Evolutionary conservation across 2,329 filamentous ascomycete genomes (phyloP).

Genomic region (Emydomyces testavorans): DNA sequence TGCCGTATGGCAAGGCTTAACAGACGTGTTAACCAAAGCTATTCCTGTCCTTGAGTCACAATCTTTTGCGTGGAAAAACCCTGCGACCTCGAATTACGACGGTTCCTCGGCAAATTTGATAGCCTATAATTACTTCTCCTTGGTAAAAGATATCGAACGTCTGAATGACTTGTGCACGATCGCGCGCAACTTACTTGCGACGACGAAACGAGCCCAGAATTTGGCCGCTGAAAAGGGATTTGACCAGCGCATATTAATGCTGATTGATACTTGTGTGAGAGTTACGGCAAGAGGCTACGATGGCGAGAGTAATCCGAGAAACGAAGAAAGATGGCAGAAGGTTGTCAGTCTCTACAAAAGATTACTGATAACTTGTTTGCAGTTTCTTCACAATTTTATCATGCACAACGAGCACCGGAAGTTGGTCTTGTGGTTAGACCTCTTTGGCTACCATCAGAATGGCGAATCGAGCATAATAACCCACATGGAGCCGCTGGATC

Average conservation of each 20-base stretch:
- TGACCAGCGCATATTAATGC: conserved; percentile 49
- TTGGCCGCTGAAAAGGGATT: conserved; percentile 49
- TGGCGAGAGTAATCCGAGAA: conserved; percentile 49
- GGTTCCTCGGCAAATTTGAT: conserved; percentile 51
- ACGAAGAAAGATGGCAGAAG: conserved; percentile 55
- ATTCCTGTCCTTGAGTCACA: conserved; percentile 51
- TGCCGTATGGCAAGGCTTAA: conserved; percentile 50
- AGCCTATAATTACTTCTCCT: conserved; percentile 45
- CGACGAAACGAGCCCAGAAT: conserved; percentile 51
- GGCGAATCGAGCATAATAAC: conserved; percentile 37
- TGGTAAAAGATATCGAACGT: conserved; percentile 52
- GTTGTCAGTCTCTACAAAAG: conserved; percentile 56
- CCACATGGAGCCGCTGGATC: conserved; percentile 34
- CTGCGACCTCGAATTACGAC: conserved; percentile 45
- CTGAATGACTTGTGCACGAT: conserved; percentile 52
- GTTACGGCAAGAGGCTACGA: conserved; percentile 55
- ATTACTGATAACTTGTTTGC: conserved; percentile 53
- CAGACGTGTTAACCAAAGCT: conserved; percentile 46
- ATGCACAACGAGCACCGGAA: conserved; percentile 55
- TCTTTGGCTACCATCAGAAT: conserved; percentile 48
- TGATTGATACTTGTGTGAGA: conserved; percentile 53
- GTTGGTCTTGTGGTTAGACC: conserved; percentile 52
- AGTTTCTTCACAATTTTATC: conserved; percentile 55
- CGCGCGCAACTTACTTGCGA: conserved; percentile 50
- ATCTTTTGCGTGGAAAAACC: conserved; percentile 50